Base-by-base conservation (phyloP, 305 asterid genomes). In the Rubia tinctorum region DNA sequence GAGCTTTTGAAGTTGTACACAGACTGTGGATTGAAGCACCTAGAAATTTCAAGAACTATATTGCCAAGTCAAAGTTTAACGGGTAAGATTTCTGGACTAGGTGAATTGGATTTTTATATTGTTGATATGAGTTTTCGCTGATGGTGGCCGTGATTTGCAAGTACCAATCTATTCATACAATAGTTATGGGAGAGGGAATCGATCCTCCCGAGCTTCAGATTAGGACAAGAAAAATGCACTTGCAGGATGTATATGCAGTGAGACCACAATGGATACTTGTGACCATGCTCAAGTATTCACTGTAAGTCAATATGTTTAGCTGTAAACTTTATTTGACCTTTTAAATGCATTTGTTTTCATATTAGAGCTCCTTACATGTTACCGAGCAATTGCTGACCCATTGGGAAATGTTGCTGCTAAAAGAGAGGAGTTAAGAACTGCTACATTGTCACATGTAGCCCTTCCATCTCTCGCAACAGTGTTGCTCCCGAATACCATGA, bases 211-310 rank as follows among this genome's bases (percentile, higher is more conserved):
- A 95, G 87, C 91, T 95, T 78, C 99, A 95, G 76, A 95, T 95
- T 67, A 88, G 98, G 73, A 90, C 99, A 40, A 95, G 88, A 66
- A 93, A 95, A 84, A 95, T 95, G 99, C 99, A 95, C 77, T 76
- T 88, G 84, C 99, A 92, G 80, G 99, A 98, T 0, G 99, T 92
- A 84, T 95, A 83, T 68, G 99, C n/a, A n/a, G n/a, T n/a, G n/a
- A n/a, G n/a, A n/a, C n/a, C n/a, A n/a, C n/a, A n/a, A n/a, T n/a
- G n/a, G n/a, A n/a, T n/a, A n/a, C n/a, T n/a, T n/a, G n/a, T n/a
- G n/a, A n/a, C n/a, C n/a, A n/a, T n/a, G n/a, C n/a, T n/a, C n/a
- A n/a, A n/a, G n/a, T n/a, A n/a, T n/a, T n/a, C n/a, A n/a, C n/a
- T n/a, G n/a, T n/a, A n/a, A n/a, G n/a, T n/a, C n/a, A n/a, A n/a